Evolutionary conservation across 345 rosid species (phyloP).

Genomic region (Populus simonii): DNA sequence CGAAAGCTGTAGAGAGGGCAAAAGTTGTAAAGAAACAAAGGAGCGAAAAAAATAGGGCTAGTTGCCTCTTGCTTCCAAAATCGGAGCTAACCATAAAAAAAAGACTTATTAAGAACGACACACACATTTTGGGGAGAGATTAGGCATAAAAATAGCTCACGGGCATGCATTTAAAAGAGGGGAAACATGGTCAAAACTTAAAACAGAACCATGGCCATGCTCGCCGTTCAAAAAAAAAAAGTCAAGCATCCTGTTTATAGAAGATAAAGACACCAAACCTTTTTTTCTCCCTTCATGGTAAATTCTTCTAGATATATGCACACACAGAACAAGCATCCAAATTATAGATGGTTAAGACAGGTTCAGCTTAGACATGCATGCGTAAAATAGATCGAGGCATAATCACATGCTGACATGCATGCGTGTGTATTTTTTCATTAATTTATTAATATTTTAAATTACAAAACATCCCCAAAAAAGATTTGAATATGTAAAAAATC

Average conservation of each 20-base stretch:
- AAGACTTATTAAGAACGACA: too few species aligned
- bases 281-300: not conserved
- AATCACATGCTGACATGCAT: too few species aligned
- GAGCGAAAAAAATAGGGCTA: not conserved
- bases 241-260: too few species aligned
- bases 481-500: too few species aligned
- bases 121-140: too few species aligned
- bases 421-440: too few species aligned
- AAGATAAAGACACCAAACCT: not conserved
- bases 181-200: too few species aligned
- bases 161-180: not conserved
- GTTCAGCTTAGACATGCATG: not conserved
- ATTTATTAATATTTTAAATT: too few species aligned
- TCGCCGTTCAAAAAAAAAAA: too few species aligned
- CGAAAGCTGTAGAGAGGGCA: not conserved
- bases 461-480: too few species aligned
- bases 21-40: not conserved
- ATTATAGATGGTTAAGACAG: not conserved
- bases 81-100: not conserved
- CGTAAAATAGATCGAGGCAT: too few species aligned
- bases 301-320: not conserved
- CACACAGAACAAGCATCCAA: not conserved
- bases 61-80: constrained; percentile 17
- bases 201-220: too few species aligned
- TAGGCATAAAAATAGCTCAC: not conserved